These are phyloP conservation scores for Magnaporthiopsis poae DNA, from an alignment of 2,329 filamentous ascomycete species.

Conservation along the genomic window DNA sequence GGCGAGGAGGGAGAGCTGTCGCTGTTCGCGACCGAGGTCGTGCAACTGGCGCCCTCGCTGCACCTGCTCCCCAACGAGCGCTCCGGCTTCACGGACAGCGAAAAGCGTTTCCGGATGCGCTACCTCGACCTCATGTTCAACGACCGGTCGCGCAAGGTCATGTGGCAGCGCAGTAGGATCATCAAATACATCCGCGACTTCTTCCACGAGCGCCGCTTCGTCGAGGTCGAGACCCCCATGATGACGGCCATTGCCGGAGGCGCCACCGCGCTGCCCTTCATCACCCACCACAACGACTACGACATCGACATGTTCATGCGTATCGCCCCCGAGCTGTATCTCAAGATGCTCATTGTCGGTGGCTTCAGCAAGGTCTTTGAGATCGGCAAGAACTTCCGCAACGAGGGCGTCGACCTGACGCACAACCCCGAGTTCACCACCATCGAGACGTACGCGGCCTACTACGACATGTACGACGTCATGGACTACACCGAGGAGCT, in stretches of 20 bases:
- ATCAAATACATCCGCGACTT: conserved; percentile 79
- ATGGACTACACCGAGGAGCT: conserved; percentile 90
- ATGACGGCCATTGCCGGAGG: conserved; percentile 93
- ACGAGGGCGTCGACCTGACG: conserved; percentile 81
- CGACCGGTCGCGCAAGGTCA: conserved; percentile 70
- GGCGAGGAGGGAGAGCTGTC: conserved; percentile 83
- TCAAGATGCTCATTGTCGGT: conserved; percentile 93
- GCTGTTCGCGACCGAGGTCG: conserved; percentile 79
- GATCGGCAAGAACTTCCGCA: conserved; percentile 88
- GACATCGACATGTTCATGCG: conserved; percentile 93
- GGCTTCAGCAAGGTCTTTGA: conserved; percentile 93
- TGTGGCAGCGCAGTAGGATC: conserved; percentile 79
- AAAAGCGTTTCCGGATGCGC: conserved; percentile 83
- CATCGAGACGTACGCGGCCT: conserved; percentile 94
- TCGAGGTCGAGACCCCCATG: conserved; percentile 94
- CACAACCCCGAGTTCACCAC: conserved; percentile 99
- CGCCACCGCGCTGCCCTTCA: conserved; percentile 88
- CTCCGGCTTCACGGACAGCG: conserved; percentile 91
- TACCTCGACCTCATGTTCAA: conserved; percentile 98
- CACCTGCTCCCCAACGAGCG: conserved; percentile 83
- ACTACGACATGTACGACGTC: conserved; percentile 81
- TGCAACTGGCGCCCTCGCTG: conserved; percentile 80
- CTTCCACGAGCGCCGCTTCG: conserved; percentile 79
- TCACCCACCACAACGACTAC: conserved; percentile 91
- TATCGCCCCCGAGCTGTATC: conserved; percentile 86